These are phyloP conservation scores for Trichophyton schoenleinii DNA, from an alignment of 2,329 filamentous ascomycete genomes.

Conservation along the genomic window DNA sequence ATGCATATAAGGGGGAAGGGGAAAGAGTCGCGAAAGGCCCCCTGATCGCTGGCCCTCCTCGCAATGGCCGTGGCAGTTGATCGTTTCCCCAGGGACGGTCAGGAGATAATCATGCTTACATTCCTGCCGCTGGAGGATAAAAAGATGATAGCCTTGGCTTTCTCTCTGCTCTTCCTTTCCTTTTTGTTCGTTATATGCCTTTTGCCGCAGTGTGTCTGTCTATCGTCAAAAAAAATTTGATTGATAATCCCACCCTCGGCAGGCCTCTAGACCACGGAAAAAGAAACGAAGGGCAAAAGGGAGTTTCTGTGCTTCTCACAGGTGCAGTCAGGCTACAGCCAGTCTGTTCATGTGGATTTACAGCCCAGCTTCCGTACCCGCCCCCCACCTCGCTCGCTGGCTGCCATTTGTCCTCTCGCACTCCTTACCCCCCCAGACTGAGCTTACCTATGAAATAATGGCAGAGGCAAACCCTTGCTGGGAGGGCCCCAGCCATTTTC, in stretches of 20 bases:
- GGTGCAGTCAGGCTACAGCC: neutral
- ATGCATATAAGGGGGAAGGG: neutral
- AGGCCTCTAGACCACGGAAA: neutral
- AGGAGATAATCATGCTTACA: neutral
- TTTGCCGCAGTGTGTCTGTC: neutral
- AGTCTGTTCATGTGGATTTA: neutral
- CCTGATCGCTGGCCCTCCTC: neutral
- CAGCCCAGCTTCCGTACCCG: neutral
- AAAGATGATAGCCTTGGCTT: neutral
- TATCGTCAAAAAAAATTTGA: neutral
- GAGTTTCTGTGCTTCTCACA: neutral
- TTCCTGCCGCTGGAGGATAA: neutral
- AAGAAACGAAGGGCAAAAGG: neutral
- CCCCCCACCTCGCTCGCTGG: neutral
- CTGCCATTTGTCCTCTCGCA: neutral
- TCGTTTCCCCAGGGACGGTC: neutral
- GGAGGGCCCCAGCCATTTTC: neutral
- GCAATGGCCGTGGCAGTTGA: neutral
- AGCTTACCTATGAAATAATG: neutral
- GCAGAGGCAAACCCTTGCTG: neutral
- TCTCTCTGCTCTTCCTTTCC: neutral
- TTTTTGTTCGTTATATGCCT: neutral
- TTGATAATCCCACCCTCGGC: constrained; percentile 1
- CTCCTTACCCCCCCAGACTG: neutral
- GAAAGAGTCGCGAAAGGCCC: neutral